Base-by-base conservation (phyloP, 106 monocot genomes). In the Dioscorea alata region DNA sequence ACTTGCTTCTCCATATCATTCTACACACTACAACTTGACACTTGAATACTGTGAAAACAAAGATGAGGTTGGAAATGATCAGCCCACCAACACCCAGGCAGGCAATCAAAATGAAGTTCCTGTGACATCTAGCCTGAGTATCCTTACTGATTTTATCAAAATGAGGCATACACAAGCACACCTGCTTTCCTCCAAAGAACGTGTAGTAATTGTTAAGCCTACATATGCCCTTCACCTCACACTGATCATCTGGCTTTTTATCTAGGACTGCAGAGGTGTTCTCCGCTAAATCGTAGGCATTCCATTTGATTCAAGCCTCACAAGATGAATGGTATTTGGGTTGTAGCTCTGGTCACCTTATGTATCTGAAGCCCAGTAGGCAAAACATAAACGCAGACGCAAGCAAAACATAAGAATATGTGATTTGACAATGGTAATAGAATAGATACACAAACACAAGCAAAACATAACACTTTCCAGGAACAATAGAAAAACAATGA, bases 141-240 rank as follows among this genome's bases (percentile, higher is more conserved):
- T 48, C 14, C 5, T 71, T 42, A n/a, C 8, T 60, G 15, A 61
- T n/a, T 14, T 49, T 25, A 22, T 49, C 18, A 60, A 23, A 71
- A 23, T 20, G 42, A 18, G 71, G 71, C 13, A 60, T 49, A 49
- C 71, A 71, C 12, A 23, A 23, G 24, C 71, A 71, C 22, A 0
- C 20, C 2, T 8, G 20, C 6, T 71, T 9, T 23, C 48, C 25
- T 4, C 10, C 18, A 18, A 1, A 13, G 59, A 60, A n/a, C 12
- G 21, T 31, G 31, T 60, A 71, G 60, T 71, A 71, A 49, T 60
- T 71, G 71, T 71, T 71, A 15, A 61, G 14, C 1, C 72, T 67
- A 28, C 78, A 78, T 3, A 68, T 33, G 9, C 78, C 78, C 17
- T 32, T 65, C 35, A 71, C 72, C 6, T 32, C 12, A 17, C 78